These are phyloP conservation scores for Oryza brachyantha DNA, from an alignment of 176 grass and related monocot genomes.

Conservation along the genomic window DNA sequence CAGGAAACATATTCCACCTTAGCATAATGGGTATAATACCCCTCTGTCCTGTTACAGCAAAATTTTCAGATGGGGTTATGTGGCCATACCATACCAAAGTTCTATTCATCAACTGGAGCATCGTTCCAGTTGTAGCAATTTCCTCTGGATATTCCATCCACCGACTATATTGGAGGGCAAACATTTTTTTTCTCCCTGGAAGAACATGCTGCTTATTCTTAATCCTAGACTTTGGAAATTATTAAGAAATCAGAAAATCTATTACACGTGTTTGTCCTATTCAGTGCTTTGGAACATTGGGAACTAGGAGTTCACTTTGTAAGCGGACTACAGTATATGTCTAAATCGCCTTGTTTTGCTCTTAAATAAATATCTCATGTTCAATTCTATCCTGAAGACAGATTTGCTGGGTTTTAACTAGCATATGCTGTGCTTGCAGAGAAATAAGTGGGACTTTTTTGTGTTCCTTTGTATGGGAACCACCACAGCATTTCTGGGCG, in stretches of 20 bases:
- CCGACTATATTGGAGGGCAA: background rate
- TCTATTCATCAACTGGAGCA: background rate
- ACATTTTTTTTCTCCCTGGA: background rate
- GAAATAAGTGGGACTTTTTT: slow-evolving; percentile 94
- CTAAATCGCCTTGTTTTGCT: background rate
- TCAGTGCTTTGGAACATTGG: background rate
- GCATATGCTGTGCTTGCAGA: slow-evolving; percentile 46
- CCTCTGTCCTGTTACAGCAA: background rate
- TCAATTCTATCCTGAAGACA: slow-evolving; percentile 9
- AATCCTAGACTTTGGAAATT: background rate
- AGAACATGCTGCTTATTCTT: background rate
- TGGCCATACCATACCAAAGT: background rate
- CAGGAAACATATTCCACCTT: background rate
- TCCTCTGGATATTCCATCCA: slow-evolving; percentile 5
- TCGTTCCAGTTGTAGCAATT: slow-evolving; percentile 8
- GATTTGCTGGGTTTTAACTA: slow-evolving; percentile 1
- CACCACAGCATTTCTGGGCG: slow-evolving; percentile 54
- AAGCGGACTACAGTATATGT: slow-evolving; percentile 21
- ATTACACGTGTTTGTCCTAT: background rate
- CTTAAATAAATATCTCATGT: slow-evolving; percentile 1
- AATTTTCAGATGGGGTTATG: background rate
- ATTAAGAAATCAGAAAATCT: background rate
- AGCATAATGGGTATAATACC: background rate
- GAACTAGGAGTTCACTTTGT: slow-evolving; percentile 4
- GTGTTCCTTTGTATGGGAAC: slow-evolving; percentile 86